A percentile compares a stretch with the other conserved stretches of the same genome.
These are phyloP conservation scores for Pisolithus microcarpus DNA, from an alignment of 768 basidiomycete species.

Conservation along the genomic window DNA sequence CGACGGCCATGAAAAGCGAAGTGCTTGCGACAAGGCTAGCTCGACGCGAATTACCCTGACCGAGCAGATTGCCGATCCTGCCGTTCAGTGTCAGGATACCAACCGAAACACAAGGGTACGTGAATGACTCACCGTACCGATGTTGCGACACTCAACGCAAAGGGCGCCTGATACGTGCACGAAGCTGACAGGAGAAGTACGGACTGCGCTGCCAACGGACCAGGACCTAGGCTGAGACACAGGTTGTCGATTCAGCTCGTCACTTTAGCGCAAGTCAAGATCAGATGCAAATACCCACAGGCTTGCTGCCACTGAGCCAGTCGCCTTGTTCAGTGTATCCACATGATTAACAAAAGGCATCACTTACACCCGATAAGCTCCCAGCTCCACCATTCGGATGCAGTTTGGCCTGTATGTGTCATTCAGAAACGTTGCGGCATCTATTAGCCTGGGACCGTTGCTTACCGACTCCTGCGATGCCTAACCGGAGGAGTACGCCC, in stretches of 20 bases:
- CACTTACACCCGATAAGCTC: constrained; percentile 57
- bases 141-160: constrained; percentile 72
- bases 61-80: constrained; percentile 85
- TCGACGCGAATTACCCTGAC: constrained; percentile 67
- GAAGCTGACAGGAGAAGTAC: constrained; percentile 73
- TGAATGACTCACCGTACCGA: constrained; percentile 61
- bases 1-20: constrained; percentile 58
- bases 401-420: not conserved
- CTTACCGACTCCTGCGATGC: constrained; percentile 61
- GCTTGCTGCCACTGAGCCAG: constrained; percentile 42
- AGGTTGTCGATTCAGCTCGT: not conserved
- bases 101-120: not conserved
- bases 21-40: constrained; percentile 63
- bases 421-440: not conserved
- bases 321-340: not conserved
- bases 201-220: constrained; percentile 80
- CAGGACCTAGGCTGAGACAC: constrained; percentile 60
- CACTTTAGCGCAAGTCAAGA: no score
- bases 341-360: not conserved
- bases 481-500: constrained; percentile 64
- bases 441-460: not conserved
- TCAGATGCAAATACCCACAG: constrained; percentile 27
- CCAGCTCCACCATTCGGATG: constrained; percentile 94
- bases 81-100: not conserved
- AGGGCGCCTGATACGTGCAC: constrained; percentile 77